These are phyloP conservation scores for Mortierella sp. DNA, from an alignment of 371 early-diverging fungal species.

Conservation along the genomic window DNA sequence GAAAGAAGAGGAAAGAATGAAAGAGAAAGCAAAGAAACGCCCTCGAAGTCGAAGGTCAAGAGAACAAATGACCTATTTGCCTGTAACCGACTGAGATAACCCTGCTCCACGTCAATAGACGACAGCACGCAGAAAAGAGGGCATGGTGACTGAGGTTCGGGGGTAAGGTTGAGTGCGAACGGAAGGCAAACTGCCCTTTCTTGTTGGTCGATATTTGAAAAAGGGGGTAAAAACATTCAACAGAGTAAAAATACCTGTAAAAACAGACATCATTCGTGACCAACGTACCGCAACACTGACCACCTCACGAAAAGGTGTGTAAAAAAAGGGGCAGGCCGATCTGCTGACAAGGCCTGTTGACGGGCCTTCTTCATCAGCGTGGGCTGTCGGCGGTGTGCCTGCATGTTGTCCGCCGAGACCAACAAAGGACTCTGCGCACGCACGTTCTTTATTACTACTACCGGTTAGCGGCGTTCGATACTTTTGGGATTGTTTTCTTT, in stretches of 20 bases:
- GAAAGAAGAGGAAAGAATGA: neutral
- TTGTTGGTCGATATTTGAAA: neutral
- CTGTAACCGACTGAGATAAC: neutral
- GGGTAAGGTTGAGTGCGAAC: neutral
- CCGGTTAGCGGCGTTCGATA: neutral
- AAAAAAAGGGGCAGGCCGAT: constrained; percentile 24
- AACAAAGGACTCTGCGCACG: neutral
- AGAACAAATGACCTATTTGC: neutral
- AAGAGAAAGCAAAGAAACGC: neutral
- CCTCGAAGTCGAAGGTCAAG: neutral
- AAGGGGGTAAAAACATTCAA: neutral
- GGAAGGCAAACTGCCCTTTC: neutral
- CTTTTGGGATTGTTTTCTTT: neutral
- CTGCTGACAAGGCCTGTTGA: constrained; percentile 27
- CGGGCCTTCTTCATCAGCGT: neutral
- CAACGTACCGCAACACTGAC: constrained; percentile 27
- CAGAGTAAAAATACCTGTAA: neutral
- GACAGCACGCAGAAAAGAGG: neutral
- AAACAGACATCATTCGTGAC: neutral
- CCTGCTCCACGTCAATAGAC: neutral
- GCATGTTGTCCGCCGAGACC: constrained; percentile 6
- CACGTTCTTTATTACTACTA: neutral
- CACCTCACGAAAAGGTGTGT: constrained; percentile 2
- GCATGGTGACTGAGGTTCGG: neutral
- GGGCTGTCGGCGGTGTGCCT: constrained; percentile 10